phyloP scores from a whole-genome alignment of 768 basidiomycete species.

The Tubosaeta sp. region DNA sequence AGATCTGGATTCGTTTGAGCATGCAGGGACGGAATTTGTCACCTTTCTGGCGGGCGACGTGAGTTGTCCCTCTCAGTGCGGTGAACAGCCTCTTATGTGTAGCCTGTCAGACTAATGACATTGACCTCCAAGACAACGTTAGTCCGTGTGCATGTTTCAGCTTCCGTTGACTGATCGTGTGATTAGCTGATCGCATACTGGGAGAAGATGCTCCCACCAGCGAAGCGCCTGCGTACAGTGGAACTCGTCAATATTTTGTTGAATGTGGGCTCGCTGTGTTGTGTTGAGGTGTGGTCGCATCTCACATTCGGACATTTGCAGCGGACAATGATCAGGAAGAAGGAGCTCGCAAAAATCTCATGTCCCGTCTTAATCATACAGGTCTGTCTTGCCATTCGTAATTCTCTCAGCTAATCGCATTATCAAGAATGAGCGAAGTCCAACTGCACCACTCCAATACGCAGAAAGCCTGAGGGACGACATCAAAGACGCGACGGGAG shows the following conservation, averaged over 20 bases:
- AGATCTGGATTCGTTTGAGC: constrained; percentile 64
- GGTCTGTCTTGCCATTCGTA: constrained; percentile 33
- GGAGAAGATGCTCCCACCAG: constrained; percentile 54
- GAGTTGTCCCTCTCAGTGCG: constrained; percentile 20
- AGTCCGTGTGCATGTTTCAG: constrained; percentile 17
- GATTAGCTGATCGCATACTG: constrained; percentile 62
- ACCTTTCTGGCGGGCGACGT: constrained; percentile 56
- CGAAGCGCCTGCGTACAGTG: constrained; percentile 45
- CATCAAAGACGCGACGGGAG: constrained; percentile 43
- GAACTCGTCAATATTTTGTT: constrained; percentile 53
- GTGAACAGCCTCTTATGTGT: constrained; percentile 1
- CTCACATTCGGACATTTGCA: constrained; percentile 22
- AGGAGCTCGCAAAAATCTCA: constrained; percentile 47
- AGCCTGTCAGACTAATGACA: constrained; percentile 26
- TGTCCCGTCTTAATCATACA: constrained; percentile 69
- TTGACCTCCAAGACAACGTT: constrained; percentile 64
- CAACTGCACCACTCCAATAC: constrained; percentile 48
- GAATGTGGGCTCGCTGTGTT: constrained; percentile 44
- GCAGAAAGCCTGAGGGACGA: constrained; percentile 52
- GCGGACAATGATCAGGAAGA: constrained; percentile 51
- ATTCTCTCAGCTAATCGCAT: constrained; percentile 1
- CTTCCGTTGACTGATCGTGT: constrained; percentile 7
- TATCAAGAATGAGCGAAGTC: constrained; percentile 56
- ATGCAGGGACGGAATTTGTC: constrained; percentile 57
- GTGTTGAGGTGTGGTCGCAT: neutral